phyloP scores from a whole-genome alignment of 148 eudicot species.

The Beta vulgaris region DNA sequence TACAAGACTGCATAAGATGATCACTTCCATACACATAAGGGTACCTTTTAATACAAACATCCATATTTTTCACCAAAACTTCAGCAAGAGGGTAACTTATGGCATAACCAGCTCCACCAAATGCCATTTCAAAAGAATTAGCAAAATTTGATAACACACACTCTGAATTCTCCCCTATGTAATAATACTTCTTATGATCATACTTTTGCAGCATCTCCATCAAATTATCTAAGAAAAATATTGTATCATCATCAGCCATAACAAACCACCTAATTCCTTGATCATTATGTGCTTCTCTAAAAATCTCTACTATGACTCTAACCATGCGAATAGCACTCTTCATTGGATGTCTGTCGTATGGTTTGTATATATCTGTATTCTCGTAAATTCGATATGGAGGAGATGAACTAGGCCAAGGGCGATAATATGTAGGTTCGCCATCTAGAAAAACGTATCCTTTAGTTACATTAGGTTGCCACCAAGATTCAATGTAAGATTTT shows the following conservation, averaged over 20 bases:
- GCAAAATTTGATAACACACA: constrained; percentile 32
- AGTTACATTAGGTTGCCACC: constrained; percentile 62
- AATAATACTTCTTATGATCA: constrained; percentile 52
- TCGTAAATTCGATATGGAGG: constrained; percentile 45
- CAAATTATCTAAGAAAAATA: constrained; percentile 46
- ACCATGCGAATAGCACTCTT: constrained; percentile 41
- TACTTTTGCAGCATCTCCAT: constrained; percentile 46
- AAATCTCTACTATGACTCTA: constrained; percentile 39
- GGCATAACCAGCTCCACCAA: constrained; percentile 85
- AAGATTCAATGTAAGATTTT: constrained; percentile 46
- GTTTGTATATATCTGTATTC: constrained; percentile 36
- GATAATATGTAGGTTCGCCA: constrained; percentile 26
- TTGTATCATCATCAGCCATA: constrained; percentile 60
- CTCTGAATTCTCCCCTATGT: constrained; percentile 60
- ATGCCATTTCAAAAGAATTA: constrained; percentile 52
- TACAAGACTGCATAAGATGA: constrained; percentile 55
- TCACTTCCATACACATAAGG: constrained; percentile 56
- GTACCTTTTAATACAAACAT: constrained; percentile 60
- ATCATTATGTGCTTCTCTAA: constrained; percentile 30
- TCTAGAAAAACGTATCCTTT: constrained; percentile 57
- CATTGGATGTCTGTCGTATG: constrained; percentile 35
- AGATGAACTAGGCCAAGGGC: constrained; percentile 48
- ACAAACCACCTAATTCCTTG: constrained; percentile 56
- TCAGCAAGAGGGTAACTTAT: constrained; percentile 69
- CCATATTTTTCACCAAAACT: constrained; percentile 53